Evolutionary conservation across 2,329 filamentous ascomycete genomes (phyloP), one percentile per base, ranked within the genome.

Genomic region (Pestalotiopsis sp.): DNA sequence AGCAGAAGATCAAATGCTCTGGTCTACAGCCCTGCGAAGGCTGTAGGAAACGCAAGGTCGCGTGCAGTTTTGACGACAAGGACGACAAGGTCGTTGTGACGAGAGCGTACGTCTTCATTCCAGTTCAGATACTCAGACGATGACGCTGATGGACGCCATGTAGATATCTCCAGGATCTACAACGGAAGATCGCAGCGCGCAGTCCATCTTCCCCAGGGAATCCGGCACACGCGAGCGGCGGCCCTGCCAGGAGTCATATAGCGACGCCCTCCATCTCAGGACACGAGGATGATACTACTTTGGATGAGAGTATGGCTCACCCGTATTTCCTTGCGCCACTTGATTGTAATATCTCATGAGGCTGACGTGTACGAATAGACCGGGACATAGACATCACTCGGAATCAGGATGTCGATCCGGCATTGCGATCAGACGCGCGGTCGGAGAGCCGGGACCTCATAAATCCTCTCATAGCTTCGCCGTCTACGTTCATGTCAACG

Each of bases 51-150:
- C 77, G 81, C 24, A 80, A 79, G n/a, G 72, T 81, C 20, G 69
- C 75, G 1, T 83, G 82, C 66, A 74, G 76, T 5, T 83, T 83
- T 64, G 80, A 84, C 67, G 81, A 83, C 52, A 77, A 78, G n/a
- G 80, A 83, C 48, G 81, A 84, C 63, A 85, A 85, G 69, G 77
- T 86, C 14, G 72, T 85, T 3, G 83, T 86, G 3, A 84, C 83
- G 14, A 77, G 78, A 75, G 81, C 81, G 83, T 84, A 70, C 66
- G 75, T 70, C 17, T 20, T n/a, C 5, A 59, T n/a, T 22, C n/a
- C 1, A 48, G 20, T 5, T 24, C 13, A 1, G 9, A 20, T 3
- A 17, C 2, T 61, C 3, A 10, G 0, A n/a, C 24, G 13, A 55
- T 65, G 5, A 20, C 48, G 66, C 30, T 52, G n/a, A 57, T 22